Percentiles rank a stretch among this genome's conserved stretches.
These are phyloP conservation scores for Xylariaceae sp. DNA, from an alignment of 2,329 filamentous ascomycete genomes.

Conservation along the genomic window DNA sequence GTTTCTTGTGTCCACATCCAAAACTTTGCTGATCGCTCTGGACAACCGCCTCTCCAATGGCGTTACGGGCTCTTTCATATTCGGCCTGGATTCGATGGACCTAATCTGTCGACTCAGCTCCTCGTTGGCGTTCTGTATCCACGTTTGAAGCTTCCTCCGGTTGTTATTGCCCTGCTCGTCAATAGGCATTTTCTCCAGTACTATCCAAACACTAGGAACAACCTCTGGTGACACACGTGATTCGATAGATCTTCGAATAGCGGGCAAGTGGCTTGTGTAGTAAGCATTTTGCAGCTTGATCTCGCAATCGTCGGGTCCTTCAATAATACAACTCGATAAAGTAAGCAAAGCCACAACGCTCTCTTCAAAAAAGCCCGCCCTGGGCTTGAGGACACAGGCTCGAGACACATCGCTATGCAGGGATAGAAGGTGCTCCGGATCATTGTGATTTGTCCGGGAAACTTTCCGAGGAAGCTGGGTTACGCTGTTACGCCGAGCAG, in stretches of 20 bases:
- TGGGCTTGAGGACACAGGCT: conserved; percentile 41
- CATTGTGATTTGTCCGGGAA: conserved; percentile 14
- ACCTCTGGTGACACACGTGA: conserved; percentile 31
- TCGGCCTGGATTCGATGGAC: conserved; percentile 33
- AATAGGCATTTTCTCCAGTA: conserved; percentile 42
- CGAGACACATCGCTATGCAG: conserved; percentile 36
- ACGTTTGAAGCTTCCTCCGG: conserved; percentile 43
- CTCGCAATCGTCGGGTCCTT: conserved; percentile 25
- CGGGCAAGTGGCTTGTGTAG: conserved; percentile 37
- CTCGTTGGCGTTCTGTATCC: conserved; percentile 50
- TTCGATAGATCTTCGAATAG: conserved; percentile 33
- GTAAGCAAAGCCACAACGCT: conserved; percentile 45
- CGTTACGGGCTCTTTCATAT: conserved; percentile 30
- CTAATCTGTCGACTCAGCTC: conserved; percentile 41
- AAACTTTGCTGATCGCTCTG: conserved; percentile 32
- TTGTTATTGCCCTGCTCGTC: conserved; percentile 35
- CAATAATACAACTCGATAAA: conserved; percentile 27
- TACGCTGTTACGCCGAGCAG: conserved; percentile 4
- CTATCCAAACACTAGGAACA: conserved; percentile 44
- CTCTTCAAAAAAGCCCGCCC: conserved; percentile 46
- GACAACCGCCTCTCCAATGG: conserved; percentile 37
- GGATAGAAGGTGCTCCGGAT: conserved; percentile 36
- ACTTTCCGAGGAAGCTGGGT: conserved; percentile 13
- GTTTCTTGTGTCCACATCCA: conserved; percentile 33
- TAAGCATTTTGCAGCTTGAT: conserved; percentile 37